Evolutionary conservation across 352 stramenopile genomes (phyloP).

Genomic region (Globisporangium alternatum): DNA sequence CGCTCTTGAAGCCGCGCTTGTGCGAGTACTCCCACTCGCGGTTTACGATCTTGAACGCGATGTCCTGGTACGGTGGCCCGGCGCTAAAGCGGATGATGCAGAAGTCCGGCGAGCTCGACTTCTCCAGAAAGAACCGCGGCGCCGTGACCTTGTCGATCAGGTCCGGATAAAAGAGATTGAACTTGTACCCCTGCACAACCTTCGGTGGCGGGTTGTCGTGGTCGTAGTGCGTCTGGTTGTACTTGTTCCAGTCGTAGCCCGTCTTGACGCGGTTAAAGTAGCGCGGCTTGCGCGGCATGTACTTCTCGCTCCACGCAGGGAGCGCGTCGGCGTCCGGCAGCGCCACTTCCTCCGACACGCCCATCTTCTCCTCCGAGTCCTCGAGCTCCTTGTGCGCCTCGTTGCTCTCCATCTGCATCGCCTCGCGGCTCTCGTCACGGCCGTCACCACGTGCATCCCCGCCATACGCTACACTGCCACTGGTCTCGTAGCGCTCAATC

Average conservation of each 20-base stretch:
- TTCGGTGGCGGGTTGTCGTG: constrained; percentile 99
- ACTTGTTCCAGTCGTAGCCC: constrained; percentile 99
- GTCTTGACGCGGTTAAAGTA: constrained; percentile 99
- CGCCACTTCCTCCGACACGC: constrained; percentile 89
- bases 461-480: constrained; percentile 7
- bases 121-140: constrained; percentile 95
- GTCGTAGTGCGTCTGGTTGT: constrained; percentile 99
- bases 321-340: constrained; percentile 50
- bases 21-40: constrained; percentile 97
- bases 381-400: constrained; percentile 66
- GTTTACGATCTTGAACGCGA: constrained; percentile 99
- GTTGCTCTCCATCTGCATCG: constrained; percentile 57
- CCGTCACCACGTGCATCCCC: constrained; percentile 17
- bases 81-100: constrained; percentile 98
- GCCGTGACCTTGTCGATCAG: constrained; percentile 96
- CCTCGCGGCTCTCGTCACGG: constrained; percentile 63
- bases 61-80: constrained; percentile 98
- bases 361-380: constrained; percentile 77
- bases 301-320: constrained; percentile 95
- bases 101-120: constrained; percentile 91
- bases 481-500: constrained; percentile 37
- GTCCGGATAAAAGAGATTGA: constrained; percentile 99
- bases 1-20: constrained; percentile 97
- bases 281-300: constrained; percentile 95
- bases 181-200: constrained; percentile 99